Conservation (phyloP, 805 yeast genomes). For the Candida ipomoeae region DNA sequence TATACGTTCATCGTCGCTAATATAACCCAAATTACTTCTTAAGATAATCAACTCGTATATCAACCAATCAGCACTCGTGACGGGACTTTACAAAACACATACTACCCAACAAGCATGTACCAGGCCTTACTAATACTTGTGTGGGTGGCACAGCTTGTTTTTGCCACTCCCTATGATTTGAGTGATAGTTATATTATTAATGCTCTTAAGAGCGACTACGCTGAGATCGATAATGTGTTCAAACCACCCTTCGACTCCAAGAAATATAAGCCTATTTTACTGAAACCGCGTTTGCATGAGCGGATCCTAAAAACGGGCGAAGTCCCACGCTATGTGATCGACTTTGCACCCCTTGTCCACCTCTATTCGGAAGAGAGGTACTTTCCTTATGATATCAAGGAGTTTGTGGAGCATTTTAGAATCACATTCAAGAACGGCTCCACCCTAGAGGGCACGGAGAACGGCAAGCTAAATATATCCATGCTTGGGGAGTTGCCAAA, state of each 20-base stretch:
- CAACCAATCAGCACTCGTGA: too few relatives aligned
- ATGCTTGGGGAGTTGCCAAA: constrained; percentile 29
- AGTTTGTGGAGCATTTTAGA: constrained; percentile 64
- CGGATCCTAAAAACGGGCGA: constrained; percentile 47
- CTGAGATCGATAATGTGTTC: constrained; percentile 25
- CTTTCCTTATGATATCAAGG: constrained; percentile 74
- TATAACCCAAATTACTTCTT: too few relatives aligned
- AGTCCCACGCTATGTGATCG: constrained; percentile 60
- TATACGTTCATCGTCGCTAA: too few relatives aligned
- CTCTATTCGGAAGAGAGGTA: constrained; percentile 86
- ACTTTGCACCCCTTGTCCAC: constrained; percentile 74
- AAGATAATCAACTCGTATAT: too few relatives aligned
- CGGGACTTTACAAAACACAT: too few relatives aligned
- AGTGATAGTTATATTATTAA: constrained; percentile 21
- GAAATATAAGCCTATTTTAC: constrained; percentile 36
- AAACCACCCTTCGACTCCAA: constrained; percentile 19
- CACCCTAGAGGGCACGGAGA: constrained; percentile 28
- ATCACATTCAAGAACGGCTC: constrained; percentile 52
- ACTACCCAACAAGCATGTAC: background rate
- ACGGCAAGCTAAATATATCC: constrained; percentile 25
- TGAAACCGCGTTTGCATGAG: constrained; percentile 29
- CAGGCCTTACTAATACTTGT: constrained; percentile 1
- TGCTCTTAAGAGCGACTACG: constrained; percentile 20
- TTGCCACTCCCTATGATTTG: constrained; percentile 14
- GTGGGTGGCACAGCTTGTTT: background rate